Conservation (phyloP, 2,329 filamentous ascomycete species). For the Colletotrichum nymphaeae region DNA sequence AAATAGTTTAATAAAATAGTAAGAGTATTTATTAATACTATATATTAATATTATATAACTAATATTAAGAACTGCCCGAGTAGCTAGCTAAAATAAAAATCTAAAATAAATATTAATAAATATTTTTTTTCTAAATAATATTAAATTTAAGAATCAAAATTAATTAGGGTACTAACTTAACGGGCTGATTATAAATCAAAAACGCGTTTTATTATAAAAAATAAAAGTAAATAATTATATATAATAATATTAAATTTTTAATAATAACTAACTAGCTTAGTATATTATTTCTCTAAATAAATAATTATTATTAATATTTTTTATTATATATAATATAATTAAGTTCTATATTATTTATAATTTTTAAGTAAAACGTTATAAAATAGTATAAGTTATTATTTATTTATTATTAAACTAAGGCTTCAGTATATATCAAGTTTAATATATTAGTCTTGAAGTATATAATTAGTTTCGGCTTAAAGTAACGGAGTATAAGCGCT, state of each 20-base stretch:
- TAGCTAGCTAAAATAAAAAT: too few species aligned
- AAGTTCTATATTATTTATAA: rapidly evolving
- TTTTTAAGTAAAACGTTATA: too few species aligned
- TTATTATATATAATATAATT: too few species aligned
- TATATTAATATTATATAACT: too few species aligned
- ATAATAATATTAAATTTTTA: too few species aligned
- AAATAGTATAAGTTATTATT: rapidly evolving
- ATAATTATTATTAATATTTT: too few species aligned
- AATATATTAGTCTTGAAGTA: rapidly evolving
- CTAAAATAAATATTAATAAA: too few species aligned
- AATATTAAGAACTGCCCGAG: too few species aligned
- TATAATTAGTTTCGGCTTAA: rapidly evolving
- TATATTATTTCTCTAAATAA: rapidly evolving
- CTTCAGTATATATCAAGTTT: rapidly evolving
- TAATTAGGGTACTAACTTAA: rapidly evolving
- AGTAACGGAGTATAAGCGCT: rapidly evolving
- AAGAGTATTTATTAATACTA: too few species aligned
- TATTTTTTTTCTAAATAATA: rapidly evolving
- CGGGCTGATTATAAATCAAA: too few species aligned
- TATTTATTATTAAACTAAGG: rapidly evolving
- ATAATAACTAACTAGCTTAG: rapidly evolving
- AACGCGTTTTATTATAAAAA: rapidly evolving
- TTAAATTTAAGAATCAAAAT: too few species aligned
- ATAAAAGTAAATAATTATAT: rapidly evolving
- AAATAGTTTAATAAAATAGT: too few species aligned